Conservation (phyloP, 345 rosid species). For the Carallia brachiata region DNA sequence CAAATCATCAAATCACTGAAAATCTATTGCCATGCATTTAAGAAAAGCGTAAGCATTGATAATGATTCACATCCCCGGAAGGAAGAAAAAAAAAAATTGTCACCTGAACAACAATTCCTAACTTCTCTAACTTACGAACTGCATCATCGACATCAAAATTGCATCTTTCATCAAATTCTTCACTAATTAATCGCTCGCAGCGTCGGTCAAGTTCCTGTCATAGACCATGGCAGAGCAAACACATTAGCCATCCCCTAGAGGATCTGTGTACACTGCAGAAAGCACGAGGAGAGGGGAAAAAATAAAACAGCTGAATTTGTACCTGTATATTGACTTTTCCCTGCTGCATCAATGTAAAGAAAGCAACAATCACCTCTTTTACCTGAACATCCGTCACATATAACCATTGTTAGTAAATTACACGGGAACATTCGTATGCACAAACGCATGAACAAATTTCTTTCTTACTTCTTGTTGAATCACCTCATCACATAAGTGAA, state of each 20-base stretch:
- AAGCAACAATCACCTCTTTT: constrained; percentile 18
- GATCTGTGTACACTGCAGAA: neutral
- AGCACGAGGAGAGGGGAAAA: neutral
- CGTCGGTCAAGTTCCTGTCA: constrained; percentile 54
- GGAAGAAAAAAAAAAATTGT: neutral
- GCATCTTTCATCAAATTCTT: constrained; percentile 52
- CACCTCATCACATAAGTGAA: constrained; percentile 75
- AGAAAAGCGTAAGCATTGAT: neutral
- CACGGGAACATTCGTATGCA: neutral
- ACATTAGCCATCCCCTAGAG: constrained; percentile 3
- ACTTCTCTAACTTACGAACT: constrained; percentile 56
- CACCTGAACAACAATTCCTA: constrained; percentile 59
- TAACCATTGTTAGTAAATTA: neutral
- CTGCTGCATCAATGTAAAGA: constrained; percentile 17
- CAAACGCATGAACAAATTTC: neutral
- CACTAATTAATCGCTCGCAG: constrained; percentile 56
- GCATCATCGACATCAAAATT: constrained; percentile 87
- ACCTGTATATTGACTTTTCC: constrained; percentile 23
- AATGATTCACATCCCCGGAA: neutral
- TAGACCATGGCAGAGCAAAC: constrained; percentile 17
- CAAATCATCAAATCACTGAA: constrained; percentile 1
- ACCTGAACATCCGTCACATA: constrained; percentile 1
- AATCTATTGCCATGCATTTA: neutral
- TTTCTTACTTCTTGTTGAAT: constrained; percentile 20
- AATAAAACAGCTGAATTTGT: neutral